These are phyloP conservation scores for Sophora flavescens DNA, from an alignment of 306 rosid species.

Conservation along the genomic window DNA sequence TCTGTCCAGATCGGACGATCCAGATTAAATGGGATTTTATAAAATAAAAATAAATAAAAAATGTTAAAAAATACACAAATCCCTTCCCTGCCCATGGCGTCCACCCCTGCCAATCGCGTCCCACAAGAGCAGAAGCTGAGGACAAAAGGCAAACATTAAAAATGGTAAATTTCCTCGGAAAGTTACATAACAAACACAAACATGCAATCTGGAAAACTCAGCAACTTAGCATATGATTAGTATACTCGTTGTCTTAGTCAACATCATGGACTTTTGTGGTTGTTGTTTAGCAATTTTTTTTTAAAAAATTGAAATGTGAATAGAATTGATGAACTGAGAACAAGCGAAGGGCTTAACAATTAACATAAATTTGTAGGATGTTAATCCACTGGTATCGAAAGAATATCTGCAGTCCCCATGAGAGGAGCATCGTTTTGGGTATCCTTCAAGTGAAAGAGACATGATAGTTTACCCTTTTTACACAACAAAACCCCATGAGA, in stretches of 20 bases:
- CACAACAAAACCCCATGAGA: too few relatives aligned
- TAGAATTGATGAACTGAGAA: conserved; percentile 15
- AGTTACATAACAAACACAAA: conserved; percentile 31
- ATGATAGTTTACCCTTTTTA: conserved; percentile 66
- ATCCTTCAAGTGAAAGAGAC: conserved; percentile 92
- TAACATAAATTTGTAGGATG: conserved; percentile 81
- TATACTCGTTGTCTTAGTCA: conserved; percentile 10
- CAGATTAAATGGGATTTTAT: too few relatives aligned
- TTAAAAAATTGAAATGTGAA: conserved; percentile 35
- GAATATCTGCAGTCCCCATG: conserved; percentile 74
- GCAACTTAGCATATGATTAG: conserved; percentile 24
- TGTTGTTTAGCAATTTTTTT: conserved; percentile 1
- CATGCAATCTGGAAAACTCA: conserved; percentile 19
- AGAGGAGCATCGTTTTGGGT: conserved; percentile 87
- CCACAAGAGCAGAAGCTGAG: conserved; percentile 92
- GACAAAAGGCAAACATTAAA: conserved; percentile 31
- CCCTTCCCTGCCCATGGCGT: too few relatives aligned
- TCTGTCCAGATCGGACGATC: too few relatives aligned
- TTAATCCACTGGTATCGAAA: conserved; percentile 84
- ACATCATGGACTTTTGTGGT: neutral
- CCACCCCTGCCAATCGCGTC: too few relatives aligned
- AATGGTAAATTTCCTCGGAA: conserved; percentile 16
- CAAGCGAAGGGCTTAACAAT: conserved; percentile 41
- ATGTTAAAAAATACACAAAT: too few relatives aligned
- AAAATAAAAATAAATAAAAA: too few relatives aligned